Evolutionary conservation across 352 stramenopile genomes (phyloP), one percentile per base, ranked within the genome.

Genomic region (Pythium apleroticum): DNA sequence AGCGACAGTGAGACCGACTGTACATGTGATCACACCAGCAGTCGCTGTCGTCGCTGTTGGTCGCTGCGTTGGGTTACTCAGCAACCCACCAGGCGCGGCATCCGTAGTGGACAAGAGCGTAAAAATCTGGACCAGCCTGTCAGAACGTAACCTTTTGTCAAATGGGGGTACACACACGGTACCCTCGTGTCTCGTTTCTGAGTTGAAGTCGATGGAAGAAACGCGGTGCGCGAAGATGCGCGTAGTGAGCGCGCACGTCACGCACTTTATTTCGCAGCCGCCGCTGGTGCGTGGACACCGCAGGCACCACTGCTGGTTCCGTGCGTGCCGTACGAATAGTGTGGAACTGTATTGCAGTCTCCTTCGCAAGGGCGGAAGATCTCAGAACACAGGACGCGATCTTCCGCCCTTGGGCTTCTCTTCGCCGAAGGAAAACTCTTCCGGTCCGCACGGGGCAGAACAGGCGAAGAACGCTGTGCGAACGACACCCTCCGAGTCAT

Each of bases 141-240:
- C 37, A 3, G 3, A 7, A 45, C 11, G 41, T 49, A 49, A 49
- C 41, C 41, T 28, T 17, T 49, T 27, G 41, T 49, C n/a, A 20
- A 49, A 25, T 14, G 41, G 41, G 41, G n/a, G n/a, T 15, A 9
- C n/a, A 4, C n/a, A 4, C 5, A 27, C 17, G 3, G 41, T 49
- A 49, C 19, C 41, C 41, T 27, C 19, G n/a, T 27, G 41, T 49
- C 41, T 49, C 41, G 41, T 49, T 49, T 49, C 41, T 49, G 41
- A 49, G 41, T 49, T 49, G 2, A 49, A 28, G n/a, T 49, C 20
- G 41, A 49, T 28, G 41, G 41, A 49, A 49, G 20, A 49, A 49
- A 49, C 6, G 20, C 19, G n/a, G n/a, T 49, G 41, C 41, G 20
- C n/a, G 41, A 49, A 49, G 41, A 49, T 49, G 41, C 41, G 19